Conservation (phyloP, 306 rosid species). For the Vicia villosa region DNA sequence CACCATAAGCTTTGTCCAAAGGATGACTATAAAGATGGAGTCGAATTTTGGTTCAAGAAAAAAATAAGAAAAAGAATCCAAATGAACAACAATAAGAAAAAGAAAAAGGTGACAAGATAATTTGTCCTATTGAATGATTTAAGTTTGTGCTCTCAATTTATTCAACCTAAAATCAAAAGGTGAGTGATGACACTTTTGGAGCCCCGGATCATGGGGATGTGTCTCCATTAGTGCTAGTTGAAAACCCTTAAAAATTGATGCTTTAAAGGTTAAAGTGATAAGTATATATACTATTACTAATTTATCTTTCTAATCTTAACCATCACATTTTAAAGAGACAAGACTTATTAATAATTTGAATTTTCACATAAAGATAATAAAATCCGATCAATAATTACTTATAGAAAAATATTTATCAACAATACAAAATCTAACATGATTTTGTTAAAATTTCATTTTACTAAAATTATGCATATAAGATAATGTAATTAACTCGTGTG, state of each 20-base stretch:
- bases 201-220: conserved; percentile 48
- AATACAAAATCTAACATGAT: background rate
- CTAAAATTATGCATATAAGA: conserved; percentile 2
- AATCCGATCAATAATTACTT: too few species aligned
- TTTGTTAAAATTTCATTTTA: conserved; percentile 30
- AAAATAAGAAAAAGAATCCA: conserved; percentile 24
- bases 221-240: conserved; percentile 26
- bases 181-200: conserved; percentile 33
- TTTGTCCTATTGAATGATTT: conserved; percentile 38
- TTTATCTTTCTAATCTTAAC: too few species aligned
- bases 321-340: too few species aligned
- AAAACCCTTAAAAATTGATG: conserved; percentile 25
- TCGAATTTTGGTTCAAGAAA: conserved; percentile 26
- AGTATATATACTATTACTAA: too few species aligned
- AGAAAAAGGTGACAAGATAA: conserved; percentile 30
- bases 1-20: background rate
- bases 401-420: too few species aligned
- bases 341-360: too few species aligned
- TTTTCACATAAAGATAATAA: too few species aligned
- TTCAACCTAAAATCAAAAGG: conserved; percentile 44
- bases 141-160: conserved; percentile 35
- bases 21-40: conserved; percentile 18
- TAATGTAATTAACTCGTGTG: conserved; percentile 12
- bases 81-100: conserved; percentile 21
- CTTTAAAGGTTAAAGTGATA: background rate